Evolutionary conservation across 2,329 filamentous ascomycete genomes (phyloP).

Genomic region (Pyrenophora seminiperda): DNA sequence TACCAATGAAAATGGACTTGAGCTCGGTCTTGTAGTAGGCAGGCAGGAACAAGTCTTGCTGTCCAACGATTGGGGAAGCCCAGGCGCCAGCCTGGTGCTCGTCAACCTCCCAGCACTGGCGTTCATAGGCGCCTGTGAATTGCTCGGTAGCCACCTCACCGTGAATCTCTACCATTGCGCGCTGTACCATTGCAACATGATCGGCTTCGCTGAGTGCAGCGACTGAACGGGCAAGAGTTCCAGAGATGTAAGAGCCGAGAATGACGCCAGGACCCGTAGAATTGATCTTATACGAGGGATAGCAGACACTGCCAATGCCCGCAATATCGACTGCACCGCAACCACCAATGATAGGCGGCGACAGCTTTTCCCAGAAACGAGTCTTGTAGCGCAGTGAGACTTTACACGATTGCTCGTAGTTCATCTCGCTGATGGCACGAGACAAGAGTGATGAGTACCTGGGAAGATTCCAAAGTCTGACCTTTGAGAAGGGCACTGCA

Average conservation of each 20-base stretch:
- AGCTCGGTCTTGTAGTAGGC: conserved; percentile 74
- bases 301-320: conserved; percentile 67
- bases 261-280: conserved; percentile 66
- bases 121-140: conserved; percentile 68
- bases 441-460: conserved; percentile 57
- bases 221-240: conserved; percentile 53
- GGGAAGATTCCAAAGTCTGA: conserved; percentile 66
- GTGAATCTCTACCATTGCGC: conserved; percentile 71
- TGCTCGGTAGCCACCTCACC: conserved; percentile 63
- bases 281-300: conserved; percentile 70
- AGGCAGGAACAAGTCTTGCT: conserved; percentile 72
- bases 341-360: conserved; percentile 65
- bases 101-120: conserved; percentile 69
- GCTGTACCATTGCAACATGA: conserved; percentile 66
- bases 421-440: conserved; percentile 56
- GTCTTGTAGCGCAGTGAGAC: conserved; percentile 71
- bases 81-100: conserved; percentile 66
- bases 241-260: conserved; percentile 63
- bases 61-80: conserved; percentile 64
- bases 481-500: conserved; percentile 66
- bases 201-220: conserved; percentile 60
- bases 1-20: conserved; percentile 69
- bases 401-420: conserved; percentile 59
- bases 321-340: conserved; percentile 66
- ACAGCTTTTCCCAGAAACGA: conserved; percentile 63